Base-by-base conservation (phyloP, 2,329 filamentous ascomycete species). In the Ophiostoma perfectum region DNA sequence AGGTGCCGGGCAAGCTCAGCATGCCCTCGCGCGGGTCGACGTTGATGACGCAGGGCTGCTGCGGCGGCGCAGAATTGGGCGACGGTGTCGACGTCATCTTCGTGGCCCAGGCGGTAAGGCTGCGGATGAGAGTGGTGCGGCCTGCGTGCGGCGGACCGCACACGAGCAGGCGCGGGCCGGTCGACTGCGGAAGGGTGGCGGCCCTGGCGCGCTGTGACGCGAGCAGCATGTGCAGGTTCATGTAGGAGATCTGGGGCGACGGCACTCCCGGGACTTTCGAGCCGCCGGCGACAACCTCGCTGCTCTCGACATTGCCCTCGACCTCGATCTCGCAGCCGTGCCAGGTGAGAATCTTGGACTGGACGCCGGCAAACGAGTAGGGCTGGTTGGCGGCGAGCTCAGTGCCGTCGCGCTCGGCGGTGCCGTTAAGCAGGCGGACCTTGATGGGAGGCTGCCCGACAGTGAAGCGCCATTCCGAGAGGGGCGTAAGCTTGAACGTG, bases 351-450 rank as follows among this genome's bases (percentile, higher is more conserved):
- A 99, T 90, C 70, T 94, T 93, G 69, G 91, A 90, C 80, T 96
- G 96, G 73, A 86, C 86, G 68, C 92, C 91, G 63, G 86, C 84
- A 78, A 99, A 94, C 44, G 84, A 88, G 80, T 98, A 98, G 9
- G 86, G 84, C 66, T 90, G 90, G 68, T 90, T 90, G 9, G 86
- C 84, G 11, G 93, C 93, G 60, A 99, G 89, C 80, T 99, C 95
- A 68, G 94, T 93, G 76, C 95, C 95, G 76, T 98, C 97, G 75
- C 96, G 88, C 78, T 99, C 95, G 65, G 94, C 95, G 1, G 89
- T 92, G 70, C 95, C 95, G 45, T 85, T 87, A 68, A 92, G 80
- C 39, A 98, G 82, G 81, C 93, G 83, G 64, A 85, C 75, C 52
- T 78, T 77, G 66, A 84, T 70, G 42, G 77, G 74, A 69, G 78